phyloP scores from a whole-genome alignment of 2,329 filamentous ascomycete species.

The Eutypa lata region DNA sequence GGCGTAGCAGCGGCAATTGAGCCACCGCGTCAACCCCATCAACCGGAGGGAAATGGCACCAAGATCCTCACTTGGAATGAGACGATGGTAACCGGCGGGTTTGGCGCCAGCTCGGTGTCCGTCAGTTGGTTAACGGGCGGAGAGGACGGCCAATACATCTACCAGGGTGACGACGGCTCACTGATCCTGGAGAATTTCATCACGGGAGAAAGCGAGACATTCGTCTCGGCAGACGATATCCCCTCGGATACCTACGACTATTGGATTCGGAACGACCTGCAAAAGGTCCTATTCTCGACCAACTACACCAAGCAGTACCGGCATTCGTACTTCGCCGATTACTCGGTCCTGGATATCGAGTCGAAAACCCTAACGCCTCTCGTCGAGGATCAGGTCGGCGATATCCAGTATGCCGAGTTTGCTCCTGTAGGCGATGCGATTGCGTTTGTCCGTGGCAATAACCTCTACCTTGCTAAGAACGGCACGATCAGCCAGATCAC shows the following conservation, averaged over 20 bases:
- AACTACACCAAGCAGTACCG: slow-evolving; percentile 69
- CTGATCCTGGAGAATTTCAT: slow-evolving; percentile 61
- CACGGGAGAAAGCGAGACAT: slow-evolving; percentile 52
- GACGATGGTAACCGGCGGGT: slow-evolving; percentile 45
- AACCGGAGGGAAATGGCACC: slow-evolving; percentile 53
- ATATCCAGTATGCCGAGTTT: slow-evolving; percentile 66
- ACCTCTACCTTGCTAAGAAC: slow-evolving; percentile 58
- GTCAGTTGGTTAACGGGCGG: slow-evolving; percentile 57
- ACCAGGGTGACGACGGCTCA: slow-evolving; percentile 44
- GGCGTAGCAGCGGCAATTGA: slow-evolving; percentile 36
- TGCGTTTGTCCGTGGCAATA: slow-evolving; percentile 65
- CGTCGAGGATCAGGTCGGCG: slow-evolving; percentile 55
- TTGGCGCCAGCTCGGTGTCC: slow-evolving; percentile 44
- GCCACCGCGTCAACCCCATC: slow-evolving; percentile 50
- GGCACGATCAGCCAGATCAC: slow-evolving; percentile 57
- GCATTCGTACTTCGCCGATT: slow-evolving; percentile 65
- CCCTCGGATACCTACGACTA: slow-evolving; percentile 55
- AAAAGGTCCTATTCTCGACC: slow-evolving; percentile 57
- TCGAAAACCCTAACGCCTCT: slow-evolving; percentile 53
- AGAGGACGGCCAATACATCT: slow-evolving; percentile 61
- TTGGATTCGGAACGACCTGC: slow-evolving; percentile 59
- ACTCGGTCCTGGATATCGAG: slow-evolving; percentile 60
- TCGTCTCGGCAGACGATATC: slow-evolving; percentile 56
- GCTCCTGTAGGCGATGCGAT: slow-evolving; percentile 56
- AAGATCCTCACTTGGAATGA: slow-evolving; percentile 60